Evolutionary conservation across 1,139 yeast species (phyloP).

Genomic region (Protomyces macrosporus): DNA sequence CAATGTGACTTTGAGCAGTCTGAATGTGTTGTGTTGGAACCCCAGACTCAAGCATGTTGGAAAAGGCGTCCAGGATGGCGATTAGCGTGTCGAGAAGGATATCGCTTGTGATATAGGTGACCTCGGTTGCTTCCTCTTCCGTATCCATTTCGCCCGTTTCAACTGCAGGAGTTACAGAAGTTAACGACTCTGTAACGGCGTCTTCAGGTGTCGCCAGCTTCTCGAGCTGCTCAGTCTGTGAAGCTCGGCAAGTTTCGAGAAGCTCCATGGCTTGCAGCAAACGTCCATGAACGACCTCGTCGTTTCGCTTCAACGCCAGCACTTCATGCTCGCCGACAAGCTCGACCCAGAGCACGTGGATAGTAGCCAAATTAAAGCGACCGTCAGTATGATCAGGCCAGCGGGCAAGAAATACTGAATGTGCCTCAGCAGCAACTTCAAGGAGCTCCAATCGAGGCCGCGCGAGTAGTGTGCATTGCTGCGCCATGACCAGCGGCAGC

Average conservation of each 20-base stretch:
- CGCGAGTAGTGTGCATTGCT: conserved; percentile 9
- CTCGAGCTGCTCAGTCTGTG: conserved; percentile 1
- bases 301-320: not conserved
- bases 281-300: not conserved
- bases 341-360: conserved; percentile 4
- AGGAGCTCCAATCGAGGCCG: not conserved
- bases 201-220: not conserved
- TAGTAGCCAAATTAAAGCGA: conserved; percentile 6
- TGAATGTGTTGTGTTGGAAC: not conserved
- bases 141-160: not conserved
- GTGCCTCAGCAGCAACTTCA: conserved; percentile 3
- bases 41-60: not conserved
- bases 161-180: not conserved
- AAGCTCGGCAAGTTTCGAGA: not conserved
- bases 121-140: not conserved
- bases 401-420: not conserved
- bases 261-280: conserved; percentile 5
- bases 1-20: not conserved
- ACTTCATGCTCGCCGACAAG: conserved; percentile 4
- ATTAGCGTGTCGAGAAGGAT: conserved; percentile 12
- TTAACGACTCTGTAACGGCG: not conserved
- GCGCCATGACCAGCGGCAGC: conserved; percentile 7
- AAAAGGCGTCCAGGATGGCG: not conserved
- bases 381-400: conserved; percentile 2
- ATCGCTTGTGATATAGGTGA: conserved; percentile 15